phyloP scores from a whole-genome alignment of 305 asterid genomes.

The Fraxinus sp. region DNA sequence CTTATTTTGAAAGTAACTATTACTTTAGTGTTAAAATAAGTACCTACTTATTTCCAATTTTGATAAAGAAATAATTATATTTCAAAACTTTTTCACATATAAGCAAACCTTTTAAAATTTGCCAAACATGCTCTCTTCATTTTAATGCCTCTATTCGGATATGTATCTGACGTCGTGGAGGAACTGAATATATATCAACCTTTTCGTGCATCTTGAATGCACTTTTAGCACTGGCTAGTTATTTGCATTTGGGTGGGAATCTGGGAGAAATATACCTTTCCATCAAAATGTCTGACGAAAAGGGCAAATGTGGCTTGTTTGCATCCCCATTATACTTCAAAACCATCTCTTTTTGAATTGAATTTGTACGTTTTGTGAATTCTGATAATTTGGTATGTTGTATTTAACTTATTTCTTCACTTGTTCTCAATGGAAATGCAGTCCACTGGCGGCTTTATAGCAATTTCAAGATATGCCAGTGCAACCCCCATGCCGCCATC shows the following conservation, averaged over 20 bases:
- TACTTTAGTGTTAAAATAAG: background rate
- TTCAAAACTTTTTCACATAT: background rate
- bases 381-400: background rate
- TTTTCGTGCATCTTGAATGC: background rate
- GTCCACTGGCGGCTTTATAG: slow-evolving; percentile 66
- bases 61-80: background rate
- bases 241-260: background rate
- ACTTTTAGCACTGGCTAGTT: background rate
- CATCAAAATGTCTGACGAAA: background rate
- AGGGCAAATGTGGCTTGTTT: background rate
- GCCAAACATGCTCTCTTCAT: background rate
- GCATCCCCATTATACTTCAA: background rate
- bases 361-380: background rate
- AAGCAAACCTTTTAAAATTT: background rate
- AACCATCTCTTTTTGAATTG: background rate
- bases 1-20: background rate
- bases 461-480: slow-evolving; percentile 53
- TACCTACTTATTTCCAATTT: background rate
- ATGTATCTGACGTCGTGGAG: background rate
- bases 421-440: slow-evolving; percentile 32
- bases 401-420: background rate
- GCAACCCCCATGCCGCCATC: slow-evolving; percentile 64
- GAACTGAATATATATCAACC: background rate
- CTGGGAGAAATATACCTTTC: background rate
- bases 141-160: background rate